Conservation (phyloP, 371 early-diverging fungal genomes). For the Blakeslea trispora region DNA sequence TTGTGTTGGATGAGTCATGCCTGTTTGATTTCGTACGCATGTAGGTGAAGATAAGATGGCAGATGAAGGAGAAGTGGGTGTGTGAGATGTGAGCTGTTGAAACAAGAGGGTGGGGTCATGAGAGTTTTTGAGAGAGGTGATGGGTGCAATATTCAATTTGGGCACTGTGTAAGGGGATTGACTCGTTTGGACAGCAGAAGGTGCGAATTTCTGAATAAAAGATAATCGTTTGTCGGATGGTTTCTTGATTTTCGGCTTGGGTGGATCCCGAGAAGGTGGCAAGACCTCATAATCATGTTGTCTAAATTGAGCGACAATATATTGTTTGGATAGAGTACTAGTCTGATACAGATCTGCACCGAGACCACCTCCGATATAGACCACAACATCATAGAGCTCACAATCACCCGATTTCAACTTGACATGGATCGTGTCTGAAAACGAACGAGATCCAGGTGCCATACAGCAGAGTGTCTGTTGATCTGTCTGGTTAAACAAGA, state of each 20-base stretch:
- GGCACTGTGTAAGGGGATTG: constrained; percentile 10
- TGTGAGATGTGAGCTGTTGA: background rate
- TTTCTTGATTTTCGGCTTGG: background rate
- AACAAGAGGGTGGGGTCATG: constrained; percentile 6
- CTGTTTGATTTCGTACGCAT: constrained; percentile 12
- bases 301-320: constrained; percentile 39
- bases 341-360: constrained; percentile 52
- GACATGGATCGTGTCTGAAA: constrained; percentile 56
- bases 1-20: constrained; percentile 44
- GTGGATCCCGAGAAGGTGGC: constrained; percentile 12
- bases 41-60: background rate
- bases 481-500: constrained; percentile 38
- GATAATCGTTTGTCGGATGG: too few relatives aligned
- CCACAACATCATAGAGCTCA: constrained; percentile 47
- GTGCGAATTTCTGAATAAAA: constrained; percentile 3
- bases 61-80: constrained; percentile 3
- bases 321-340: constrained; percentile 29
- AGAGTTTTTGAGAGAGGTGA: constrained; percentile 17
- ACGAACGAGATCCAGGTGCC: constrained; percentile 43
- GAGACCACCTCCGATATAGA: constrained; percentile 63
- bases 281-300: constrained; percentile 21
- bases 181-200: background rate
- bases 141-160: constrained; percentile 41
- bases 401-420: constrained; percentile 53
- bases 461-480: constrained; percentile 27